These are phyloP conservation scores for Lachnellula suecica DNA, from an alignment of 2,329 filamentous ascomycete genomes.

Conservation along the genomic window DNA sequence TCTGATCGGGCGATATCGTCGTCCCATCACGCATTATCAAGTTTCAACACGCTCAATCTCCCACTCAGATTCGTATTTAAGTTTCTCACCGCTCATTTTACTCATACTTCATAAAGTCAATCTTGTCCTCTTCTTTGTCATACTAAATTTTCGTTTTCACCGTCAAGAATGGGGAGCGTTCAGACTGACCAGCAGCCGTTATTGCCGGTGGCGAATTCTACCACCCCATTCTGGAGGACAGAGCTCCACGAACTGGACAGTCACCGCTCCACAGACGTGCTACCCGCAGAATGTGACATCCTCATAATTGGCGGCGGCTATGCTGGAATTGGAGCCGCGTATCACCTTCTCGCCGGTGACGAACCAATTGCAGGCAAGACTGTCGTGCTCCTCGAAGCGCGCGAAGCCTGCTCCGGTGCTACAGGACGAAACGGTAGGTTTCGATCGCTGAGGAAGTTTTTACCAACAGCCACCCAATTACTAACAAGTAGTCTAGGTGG, in stretches of 20 bases:
- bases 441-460: too few species aligned
- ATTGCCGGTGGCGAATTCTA: background rate
- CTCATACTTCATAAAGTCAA: too few species aligned
- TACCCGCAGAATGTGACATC: conserved; percentile 63
- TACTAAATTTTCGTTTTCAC: background rate
- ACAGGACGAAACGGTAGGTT: conserved; percentile 55
- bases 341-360: conserved; percentile 52
- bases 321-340: conserved; percentile 66
- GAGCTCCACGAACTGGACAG: conserved; percentile 60
- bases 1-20: background rate
- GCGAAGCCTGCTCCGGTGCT: conserved; percentile 75
- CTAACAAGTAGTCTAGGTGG: conserved; percentile 29
- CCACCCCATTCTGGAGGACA: conserved; percentile 54
- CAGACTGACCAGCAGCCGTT: background rate
- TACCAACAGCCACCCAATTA: background rate
- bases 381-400: conserved; percentile 70
- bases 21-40: background rate
- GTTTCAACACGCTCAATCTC: background rate
- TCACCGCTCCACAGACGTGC: conserved; percentile 60
- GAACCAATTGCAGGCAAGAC: conserved; percentile 40
- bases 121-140: background rate
- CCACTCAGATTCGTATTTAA: too few species aligned
- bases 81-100: too few species aligned
- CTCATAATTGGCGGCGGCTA: conserved; percentile 74
- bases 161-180: background rate